A percentile compares a stretch with the other conserved stretches of the same genome.
Conservation (phyloP, 352 stramenopile species). For the Phytophthora pistaciae region DNA sequence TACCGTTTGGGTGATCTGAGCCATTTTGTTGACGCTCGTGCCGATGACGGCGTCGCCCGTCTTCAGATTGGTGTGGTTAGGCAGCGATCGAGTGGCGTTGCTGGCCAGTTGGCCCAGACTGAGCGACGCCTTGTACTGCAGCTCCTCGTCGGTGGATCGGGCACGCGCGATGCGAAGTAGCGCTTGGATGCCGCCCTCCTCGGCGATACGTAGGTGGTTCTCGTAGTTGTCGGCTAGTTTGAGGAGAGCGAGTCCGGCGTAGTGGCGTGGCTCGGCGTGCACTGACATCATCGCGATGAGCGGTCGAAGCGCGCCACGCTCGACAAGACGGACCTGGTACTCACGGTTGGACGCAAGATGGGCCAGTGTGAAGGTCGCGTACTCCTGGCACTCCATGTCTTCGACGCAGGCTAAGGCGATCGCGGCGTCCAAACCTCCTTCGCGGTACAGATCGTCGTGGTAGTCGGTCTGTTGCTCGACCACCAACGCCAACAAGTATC, state of each 20-base stretch:
- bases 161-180: constrained; percentile 92
- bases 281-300: constrained; percentile 97
- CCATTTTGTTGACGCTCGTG: constrained; percentile 80
- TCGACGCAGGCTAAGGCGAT: constrained; percentile 94
- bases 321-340: constrained; percentile 94
- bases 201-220: constrained; percentile 96
- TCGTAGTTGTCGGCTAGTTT: constrained; percentile 99
- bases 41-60: constrained; percentile 62
- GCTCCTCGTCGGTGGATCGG: constrained; percentile 93
- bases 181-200: constrained; percentile 96
- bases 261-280: constrained; percentile 94
- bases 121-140: constrained; percentile 96
- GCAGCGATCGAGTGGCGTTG: constrained; percentile 88
- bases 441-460: constrained; percentile 90
- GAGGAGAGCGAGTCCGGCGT: constrained; percentile 96
- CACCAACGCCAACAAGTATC: constrained; percentile 93
- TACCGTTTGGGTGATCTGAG: constrained; percentile 75
- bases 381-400: constrained; percentile 97
- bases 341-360: constrained; percentile 95
- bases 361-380: constrained; percentile 95
- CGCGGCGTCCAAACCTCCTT: constrained; percentile 89
- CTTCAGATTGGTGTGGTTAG: constrained; percentile 63
- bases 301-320: constrained; percentile 92
- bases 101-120: constrained; percentile 94
- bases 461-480: constrained; percentile 94